phyloP scores from a whole-genome alignment of 2,329 filamentous ascomycete species.

The Metarhizium anisopliae region DNA sequence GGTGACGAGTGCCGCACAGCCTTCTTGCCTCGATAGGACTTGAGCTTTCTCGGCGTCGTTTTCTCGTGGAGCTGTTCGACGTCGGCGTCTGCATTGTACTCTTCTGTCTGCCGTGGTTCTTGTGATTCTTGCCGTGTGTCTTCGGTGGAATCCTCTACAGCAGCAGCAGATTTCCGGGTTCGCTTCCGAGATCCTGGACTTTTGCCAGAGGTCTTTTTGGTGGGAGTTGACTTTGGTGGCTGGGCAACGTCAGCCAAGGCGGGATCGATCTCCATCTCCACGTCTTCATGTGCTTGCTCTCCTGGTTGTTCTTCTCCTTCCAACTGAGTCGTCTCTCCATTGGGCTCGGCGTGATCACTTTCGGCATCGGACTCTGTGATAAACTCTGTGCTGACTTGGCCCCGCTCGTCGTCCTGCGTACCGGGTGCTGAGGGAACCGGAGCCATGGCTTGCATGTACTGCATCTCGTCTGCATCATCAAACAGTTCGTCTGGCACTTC shows the following conservation, averaged over 20 bases:
- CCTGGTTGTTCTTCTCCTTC: background rate
- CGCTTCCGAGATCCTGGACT: slow-evolving; percentile 14
- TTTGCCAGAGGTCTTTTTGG: slow-evolving; percentile 15
- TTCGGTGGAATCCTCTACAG: slow-evolving; percentile 22
- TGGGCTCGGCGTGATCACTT: slow-evolving; percentile 9
- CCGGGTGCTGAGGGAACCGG: background rate
- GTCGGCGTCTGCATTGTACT: slow-evolving; percentile 17
- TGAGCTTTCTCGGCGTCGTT: slow-evolving; percentile 21
- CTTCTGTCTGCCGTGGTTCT: slow-evolving; percentile 7
- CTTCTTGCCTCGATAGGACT: slow-evolving; percentile 10
- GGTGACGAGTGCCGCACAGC: slow-evolving; percentile 3
- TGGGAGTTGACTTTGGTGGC: slow-evolving; percentile 16
- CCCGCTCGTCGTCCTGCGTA: background rate
- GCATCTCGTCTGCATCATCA: slow-evolving; percentile 24
- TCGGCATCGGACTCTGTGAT: slow-evolving; percentile 22
- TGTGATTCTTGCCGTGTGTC: slow-evolving; percentile 13
- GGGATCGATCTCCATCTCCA: slow-evolving; percentile 24
- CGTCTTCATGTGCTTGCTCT: slow-evolving; percentile 5
- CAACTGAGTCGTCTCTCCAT: slow-evolving; percentile 7
- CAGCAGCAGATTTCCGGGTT: slow-evolving; percentile 13
- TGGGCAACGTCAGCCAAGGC: slow-evolving; percentile 13
- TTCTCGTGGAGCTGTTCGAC: slow-evolving; percentile 16
- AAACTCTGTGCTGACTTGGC: slow-evolving; percentile 17
- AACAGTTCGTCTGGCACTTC: slow-evolving; percentile 21
- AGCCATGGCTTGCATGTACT: slow-evolving; percentile 16